phyloP scores from a whole-genome alignment of 345 rosid genomes.

The Salix dunnii region DNA sequence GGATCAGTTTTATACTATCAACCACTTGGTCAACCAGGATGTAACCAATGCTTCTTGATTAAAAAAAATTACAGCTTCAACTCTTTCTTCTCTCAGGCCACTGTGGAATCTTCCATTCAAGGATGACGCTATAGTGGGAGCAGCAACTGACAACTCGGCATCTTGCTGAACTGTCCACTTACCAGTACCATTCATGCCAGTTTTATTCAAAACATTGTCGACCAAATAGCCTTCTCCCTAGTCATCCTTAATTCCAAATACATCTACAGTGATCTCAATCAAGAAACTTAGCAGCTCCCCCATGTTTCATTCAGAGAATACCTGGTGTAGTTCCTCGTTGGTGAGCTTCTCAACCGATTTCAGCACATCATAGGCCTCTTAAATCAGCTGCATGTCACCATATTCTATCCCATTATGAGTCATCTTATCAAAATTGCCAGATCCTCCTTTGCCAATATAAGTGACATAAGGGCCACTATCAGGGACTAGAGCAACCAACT shows the following conservation, averaged over 20 bases:
- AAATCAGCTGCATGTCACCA: conserved; percentile 27
- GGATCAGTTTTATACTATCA: conserved; percentile 14
- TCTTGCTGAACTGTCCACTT: conserved; percentile 28
- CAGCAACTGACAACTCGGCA: conserved; percentile 25
- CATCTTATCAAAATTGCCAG: conserved; percentile 26
- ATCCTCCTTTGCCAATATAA: conserved; percentile 24
- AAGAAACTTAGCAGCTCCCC: conserved; percentile 25
- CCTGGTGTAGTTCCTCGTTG: conserved; percentile 13
- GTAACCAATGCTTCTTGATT: conserved; percentile 10
- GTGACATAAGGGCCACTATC: conserved; percentile 24
- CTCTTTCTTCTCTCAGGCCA: conserved; percentile 23
- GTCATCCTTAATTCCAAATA: conserved; percentile 18
- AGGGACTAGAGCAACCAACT: conserved; percentile 21
- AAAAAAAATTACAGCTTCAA: conserved; percentile 14
- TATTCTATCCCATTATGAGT: conserved; percentile 21
- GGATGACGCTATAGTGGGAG: conserved; percentile 26
- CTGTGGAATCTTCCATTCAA: conserved; percentile 20
- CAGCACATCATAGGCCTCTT: conserved; percentile 26
- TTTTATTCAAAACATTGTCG: conserved; percentile 25
- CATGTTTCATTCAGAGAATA: conserved; percentile 10
- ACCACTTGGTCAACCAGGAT: conserved; percentile 13
- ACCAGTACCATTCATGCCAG: conserved; percentile 21
- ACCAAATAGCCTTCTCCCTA: conserved; percentile 21
- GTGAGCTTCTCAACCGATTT: conserved; percentile 19
- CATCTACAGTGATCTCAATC: conserved; percentile 26